Evolutionary conservation across 805 yeast species (phyloP).

Genomic region (Wickerhamomyces ciferrii): DNA sequence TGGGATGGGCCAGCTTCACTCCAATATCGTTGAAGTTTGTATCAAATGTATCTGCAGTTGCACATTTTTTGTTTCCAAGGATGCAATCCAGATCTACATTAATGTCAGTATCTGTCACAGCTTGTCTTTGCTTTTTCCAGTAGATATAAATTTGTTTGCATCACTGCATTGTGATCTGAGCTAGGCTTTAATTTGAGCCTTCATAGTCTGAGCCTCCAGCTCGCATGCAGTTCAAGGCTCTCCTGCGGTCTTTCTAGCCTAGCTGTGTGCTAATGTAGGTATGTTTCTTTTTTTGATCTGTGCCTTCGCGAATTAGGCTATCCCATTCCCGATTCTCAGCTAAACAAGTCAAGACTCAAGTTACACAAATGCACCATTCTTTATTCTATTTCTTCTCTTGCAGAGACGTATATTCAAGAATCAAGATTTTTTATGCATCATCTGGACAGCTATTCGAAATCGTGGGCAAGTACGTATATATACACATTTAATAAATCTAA

Average conservation of each 20-base stretch:
- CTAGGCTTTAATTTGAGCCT: background rate
- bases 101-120: background rate
- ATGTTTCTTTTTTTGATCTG: background rate
- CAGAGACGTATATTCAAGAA: background rate
- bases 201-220: background rate
- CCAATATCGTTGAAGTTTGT: no score
- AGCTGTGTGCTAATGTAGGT: background rate
- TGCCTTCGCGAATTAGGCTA: no score
- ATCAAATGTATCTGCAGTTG: no score
- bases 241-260: background rate
- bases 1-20: no score
- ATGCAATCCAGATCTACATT: background rate
- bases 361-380: background rate
- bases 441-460: background rate
- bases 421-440: background rate
- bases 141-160: background rate
- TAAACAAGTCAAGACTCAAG: background rate
- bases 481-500: no score
- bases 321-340: background rate
- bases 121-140: background rate
- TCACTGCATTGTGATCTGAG: no score
- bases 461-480: no score
- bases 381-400: background rate
- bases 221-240: background rate
- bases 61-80: background rate